Evolutionary conservation across 768 basidiomycete species (phyloP).

Genomic region (Boletus subparvulus): DNA sequence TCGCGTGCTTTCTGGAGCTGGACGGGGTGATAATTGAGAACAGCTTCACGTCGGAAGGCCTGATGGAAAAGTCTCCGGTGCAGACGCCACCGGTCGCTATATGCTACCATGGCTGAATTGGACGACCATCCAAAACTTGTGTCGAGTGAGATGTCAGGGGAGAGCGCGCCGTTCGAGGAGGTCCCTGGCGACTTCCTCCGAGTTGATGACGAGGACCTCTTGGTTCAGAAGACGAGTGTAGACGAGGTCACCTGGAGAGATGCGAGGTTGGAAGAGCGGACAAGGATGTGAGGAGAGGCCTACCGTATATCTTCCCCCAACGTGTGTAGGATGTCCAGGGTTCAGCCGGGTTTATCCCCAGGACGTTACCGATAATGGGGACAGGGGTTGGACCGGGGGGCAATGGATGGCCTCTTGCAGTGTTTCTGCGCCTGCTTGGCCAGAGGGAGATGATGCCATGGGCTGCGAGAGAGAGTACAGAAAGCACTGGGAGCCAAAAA

Average conservation of each 20-base stretch:
- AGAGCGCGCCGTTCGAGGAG: conserved; percentile 37
- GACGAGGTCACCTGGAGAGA: conserved; percentile 35
- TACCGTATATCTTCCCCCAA: conserved; percentile 35
- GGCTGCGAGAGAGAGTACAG: conserved; percentile 1
- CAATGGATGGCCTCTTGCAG: conserved; percentile 21
- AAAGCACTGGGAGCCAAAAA: conserved; percentile 10
- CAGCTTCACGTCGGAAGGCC: conserved; percentile 24
- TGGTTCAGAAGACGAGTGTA: conserved; percentile 38
- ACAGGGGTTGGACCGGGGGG: conserved; percentile 56
- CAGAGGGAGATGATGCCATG: conserved; percentile 8
- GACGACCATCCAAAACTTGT: conserved; percentile 31
- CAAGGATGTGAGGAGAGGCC: conserved; percentile 9
- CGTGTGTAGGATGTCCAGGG: conserved; percentile 35
- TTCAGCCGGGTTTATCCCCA: conserved; percentile 24
- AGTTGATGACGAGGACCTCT: conserved; percentile 41
- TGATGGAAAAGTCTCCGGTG: conserved; percentile 31
- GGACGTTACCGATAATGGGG: conserved; percentile 31
- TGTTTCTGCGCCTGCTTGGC: conserved; percentile 3
- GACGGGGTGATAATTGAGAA: conserved; percentile 17
- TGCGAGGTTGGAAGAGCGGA: neutral
- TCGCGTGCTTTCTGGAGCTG: conserved; percentile 29
- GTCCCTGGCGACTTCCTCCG: conserved; percentile 39
- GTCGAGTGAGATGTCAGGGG: neutral
- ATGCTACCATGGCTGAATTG: conserved; percentile 29
- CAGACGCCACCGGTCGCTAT: conserved; percentile 29